Conservation (phyloP, 2,329 filamentous ascomycete genomes). For the Alternaria novae-zelandiae region DNA sequence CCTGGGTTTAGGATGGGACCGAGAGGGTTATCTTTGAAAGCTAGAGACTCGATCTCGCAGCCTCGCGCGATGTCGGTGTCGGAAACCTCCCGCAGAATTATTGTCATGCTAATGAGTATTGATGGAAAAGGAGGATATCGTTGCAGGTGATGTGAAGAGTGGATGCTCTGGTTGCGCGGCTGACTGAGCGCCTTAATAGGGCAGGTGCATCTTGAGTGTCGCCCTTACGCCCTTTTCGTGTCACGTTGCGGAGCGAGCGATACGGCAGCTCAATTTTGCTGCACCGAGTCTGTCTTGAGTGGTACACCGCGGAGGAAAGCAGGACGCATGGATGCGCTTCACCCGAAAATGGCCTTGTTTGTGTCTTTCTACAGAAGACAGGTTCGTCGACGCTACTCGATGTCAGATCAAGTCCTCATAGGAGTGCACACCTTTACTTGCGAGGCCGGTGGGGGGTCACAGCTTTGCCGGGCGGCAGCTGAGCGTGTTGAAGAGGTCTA, state of each 20-base stretch:
- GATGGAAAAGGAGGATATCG: not conserved
- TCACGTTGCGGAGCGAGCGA: not conserved
- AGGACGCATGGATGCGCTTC: too few relatives aligned
- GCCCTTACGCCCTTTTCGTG: not conserved
- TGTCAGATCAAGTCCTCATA: too few relatives aligned
- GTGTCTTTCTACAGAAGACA: too few relatives aligned
- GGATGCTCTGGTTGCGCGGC: not conserved
- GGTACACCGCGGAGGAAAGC: too few relatives aligned
- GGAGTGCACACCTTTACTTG: too few relatives aligned
- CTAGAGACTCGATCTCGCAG: constrained; percentile 27
- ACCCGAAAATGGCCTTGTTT: too few relatives aligned
- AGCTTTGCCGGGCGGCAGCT: too few relatives aligned
- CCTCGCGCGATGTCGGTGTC: constrained; percentile 33
- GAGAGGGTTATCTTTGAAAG: constrained; percentile 26
- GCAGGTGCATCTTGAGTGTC: not conserved
- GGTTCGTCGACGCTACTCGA: too few relatives aligned
- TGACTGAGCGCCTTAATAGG: not conserved
- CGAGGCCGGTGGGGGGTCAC: too few relatives aligned
- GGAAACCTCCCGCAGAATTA: constrained; percentile 27
- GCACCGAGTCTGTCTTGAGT: too few relatives aligned
- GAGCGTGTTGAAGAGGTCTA: not conserved
- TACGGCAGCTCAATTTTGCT: not conserved
- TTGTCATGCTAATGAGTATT: constrained; percentile 20
- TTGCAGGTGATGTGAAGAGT: not conserved
- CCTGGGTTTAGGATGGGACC: constrained; percentile 33